Percentiles rank a stretch among this genome's conserved stretches.
phyloP scores from a whole-genome alignment of 1,139 yeast species.

The Kodamaea arcana region DNA sequence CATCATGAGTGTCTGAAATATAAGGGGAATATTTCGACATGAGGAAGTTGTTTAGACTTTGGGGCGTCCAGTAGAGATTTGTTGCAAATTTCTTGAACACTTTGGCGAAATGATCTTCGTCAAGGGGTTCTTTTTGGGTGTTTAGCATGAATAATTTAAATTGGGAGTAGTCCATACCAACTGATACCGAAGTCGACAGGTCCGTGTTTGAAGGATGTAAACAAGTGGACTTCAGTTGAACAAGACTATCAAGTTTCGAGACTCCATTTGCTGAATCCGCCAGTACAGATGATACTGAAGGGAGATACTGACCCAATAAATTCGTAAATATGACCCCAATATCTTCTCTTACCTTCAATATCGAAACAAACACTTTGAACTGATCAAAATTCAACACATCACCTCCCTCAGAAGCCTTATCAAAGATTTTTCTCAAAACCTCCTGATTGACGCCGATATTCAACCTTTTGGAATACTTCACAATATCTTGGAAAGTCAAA shows the following conservation, averaged over 20 bases:
- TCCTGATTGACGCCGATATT: slow-evolving; percentile 54
- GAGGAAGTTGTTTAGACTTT: slow-evolving; percentile 50
- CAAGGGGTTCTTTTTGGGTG: slow-evolving; percentile 48
- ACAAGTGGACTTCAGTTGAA: not conserved
- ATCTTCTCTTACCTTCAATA: slow-evolving; percentile 34
- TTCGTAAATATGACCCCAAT: slow-evolving; percentile 24
- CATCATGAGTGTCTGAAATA: slow-evolving; percentile 17
- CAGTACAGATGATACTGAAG: not conserved
- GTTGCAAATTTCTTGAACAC: slow-evolving; percentile 45
- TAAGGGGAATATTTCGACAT: slow-evolving; percentile 45
- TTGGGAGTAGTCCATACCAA: slow-evolving; percentile 34
- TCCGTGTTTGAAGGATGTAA: not conserved
- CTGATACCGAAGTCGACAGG: slow-evolving; percentile 16
- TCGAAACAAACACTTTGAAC: slow-evolving; percentile 67
- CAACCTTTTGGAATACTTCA: slow-evolving; percentile 58
- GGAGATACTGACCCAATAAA: too few species aligned
- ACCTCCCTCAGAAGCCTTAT: slow-evolving; percentile 33
- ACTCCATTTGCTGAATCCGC: not conserved
- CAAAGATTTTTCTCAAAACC: slow-evolving; percentile 36
- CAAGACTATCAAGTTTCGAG: too few species aligned
- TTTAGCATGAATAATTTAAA: slow-evolving; percentile 46
- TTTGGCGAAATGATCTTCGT: slow-evolving; percentile 23
- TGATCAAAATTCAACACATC: slow-evolving; percentile 56
- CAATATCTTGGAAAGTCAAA: slow-evolving; percentile 65
- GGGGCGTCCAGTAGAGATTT: slow-evolving; percentile 35